Percentiles rank a stretch among this genome's conserved stretches.
Conservation (phyloP, 2,329 filamentous ascomycete species). For the Corinectria fuckeliana region DNA sequence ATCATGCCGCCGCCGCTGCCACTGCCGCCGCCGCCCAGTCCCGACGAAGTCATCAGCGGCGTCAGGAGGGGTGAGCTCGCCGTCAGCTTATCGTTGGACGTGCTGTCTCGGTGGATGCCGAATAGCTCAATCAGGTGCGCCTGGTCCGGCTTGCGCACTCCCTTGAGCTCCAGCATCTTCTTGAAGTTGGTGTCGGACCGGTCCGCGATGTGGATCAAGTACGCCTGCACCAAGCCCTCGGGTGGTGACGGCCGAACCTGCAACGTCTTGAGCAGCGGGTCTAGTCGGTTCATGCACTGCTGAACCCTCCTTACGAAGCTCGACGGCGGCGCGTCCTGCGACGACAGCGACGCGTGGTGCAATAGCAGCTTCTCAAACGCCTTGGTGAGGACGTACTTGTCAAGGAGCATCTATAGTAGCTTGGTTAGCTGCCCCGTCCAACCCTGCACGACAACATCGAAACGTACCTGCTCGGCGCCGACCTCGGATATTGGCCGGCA, state of each 20-base stretch:
- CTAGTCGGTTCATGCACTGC: constrained; percentile 82
- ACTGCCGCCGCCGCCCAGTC: constrained; percentile 47
- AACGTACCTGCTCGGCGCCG: constrained; percentile 82
- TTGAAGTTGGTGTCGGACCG: constrained; percentile 93
- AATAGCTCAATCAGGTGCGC: constrained; percentile 86
- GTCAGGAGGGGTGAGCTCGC: constrained; percentile 74
- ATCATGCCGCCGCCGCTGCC: constrained; percentile 43
- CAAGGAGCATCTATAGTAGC: constrained; percentile 79
- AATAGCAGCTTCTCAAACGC: constrained; percentile 75
- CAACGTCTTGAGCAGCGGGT: constrained; percentile 92
- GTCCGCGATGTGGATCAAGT: constrained; percentile 96
- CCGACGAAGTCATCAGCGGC: constrained; percentile 61
- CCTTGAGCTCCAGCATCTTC: constrained; percentile 95
- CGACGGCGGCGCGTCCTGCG: constrained; percentile 51
- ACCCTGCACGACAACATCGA: not conserved
- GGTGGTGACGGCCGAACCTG: constrained; percentile 91
- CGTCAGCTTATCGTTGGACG: constrained; percentile 73
- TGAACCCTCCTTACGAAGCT: constrained; percentile 88
- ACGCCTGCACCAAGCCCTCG: constrained; percentile 94
- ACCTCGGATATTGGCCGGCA: constrained; percentile 92
- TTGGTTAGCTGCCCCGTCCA: constrained; percentile 31
- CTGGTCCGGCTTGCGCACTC: constrained; percentile 85
- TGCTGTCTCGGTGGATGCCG: constrained; percentile 76
- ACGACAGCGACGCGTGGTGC: constrained; percentile 58
- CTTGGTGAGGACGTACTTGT: constrained; percentile 90